A percentile compares a stretch with the other conserved stretches of the same genome.
These are phyloP conservation scores for Cladophialophora immunda DNA, from an alignment of 2,329 filamentous ascomycete genomes.

Conservation along the genomic window DNA sequence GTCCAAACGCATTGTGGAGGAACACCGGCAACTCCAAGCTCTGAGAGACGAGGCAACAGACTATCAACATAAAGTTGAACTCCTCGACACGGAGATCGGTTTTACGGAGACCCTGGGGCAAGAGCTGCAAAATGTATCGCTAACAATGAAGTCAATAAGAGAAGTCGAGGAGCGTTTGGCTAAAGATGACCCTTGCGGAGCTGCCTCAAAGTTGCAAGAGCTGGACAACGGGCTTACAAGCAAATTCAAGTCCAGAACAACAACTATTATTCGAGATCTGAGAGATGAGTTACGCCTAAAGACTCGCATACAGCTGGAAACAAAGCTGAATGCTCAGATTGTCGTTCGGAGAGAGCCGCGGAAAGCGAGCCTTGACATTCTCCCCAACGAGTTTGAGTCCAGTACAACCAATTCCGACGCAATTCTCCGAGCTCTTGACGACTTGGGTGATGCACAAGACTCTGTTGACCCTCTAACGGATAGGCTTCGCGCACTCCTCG, in stretches of 20 bases:
- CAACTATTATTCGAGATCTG: constrained; percentile 31
- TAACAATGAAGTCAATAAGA: constrained; percentile 27
- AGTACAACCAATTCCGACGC: constrained; percentile 21
- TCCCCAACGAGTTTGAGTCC: constrained; percentile 18
- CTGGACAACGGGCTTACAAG: constrained; percentile 18
- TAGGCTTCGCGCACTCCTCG: constrained; percentile 32
- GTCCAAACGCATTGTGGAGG: constrained; percentile 80
- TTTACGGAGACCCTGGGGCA: constrained; percentile 60
- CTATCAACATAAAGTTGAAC: constrained; percentile 61
- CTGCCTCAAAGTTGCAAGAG: constrained; percentile 32
- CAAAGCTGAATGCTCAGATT: constrained; percentile 31
- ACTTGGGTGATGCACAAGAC: constrained; percentile 30
- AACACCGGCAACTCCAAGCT: constrained; percentile 74
- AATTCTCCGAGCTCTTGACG: constrained; percentile 30
- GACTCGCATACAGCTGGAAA: constrained; percentile 31
- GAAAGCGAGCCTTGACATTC: constrained; percentile 24
- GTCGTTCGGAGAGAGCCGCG: constrained; percentile 24
- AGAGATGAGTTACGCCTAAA: constrained; percentile 34
- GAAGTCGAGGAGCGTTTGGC: constrained; percentile 32
- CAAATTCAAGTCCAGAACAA: constrained; percentile 26
- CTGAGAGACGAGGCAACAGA: constrained; percentile 72
- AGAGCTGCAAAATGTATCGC: constrained; percentile 31
- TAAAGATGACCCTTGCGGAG: constrained; percentile 27
- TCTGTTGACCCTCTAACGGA: constrained; percentile 32
- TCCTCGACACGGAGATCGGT: constrained; percentile 66